Base-by-base conservation (phyloP, 805 yeast species). In the Lachancea lanzarotensis region DNA sequence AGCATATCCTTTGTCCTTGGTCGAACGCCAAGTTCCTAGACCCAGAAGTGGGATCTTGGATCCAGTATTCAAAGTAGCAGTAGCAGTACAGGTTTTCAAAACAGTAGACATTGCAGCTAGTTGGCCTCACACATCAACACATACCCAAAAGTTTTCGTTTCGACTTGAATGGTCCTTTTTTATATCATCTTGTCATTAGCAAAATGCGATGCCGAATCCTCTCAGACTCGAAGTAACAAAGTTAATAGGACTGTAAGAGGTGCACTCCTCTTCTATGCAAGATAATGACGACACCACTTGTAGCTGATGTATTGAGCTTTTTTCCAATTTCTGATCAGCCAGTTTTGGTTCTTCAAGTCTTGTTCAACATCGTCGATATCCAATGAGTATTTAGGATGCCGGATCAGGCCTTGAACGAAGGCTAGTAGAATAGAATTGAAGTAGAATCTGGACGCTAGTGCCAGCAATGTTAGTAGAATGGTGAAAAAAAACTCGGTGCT, bases 1-100 rank as follows among this genome's bases (percentile, higher is more conserved):
- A 22, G 70, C 65, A 55, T 70, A 68, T 31, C 78, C 86, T 13
- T 73, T 79, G 30, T 73, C 73, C 15, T 70, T 73, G 18, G 75
- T 60, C 29, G 83, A 76, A 59, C 67, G 67, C 83, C 86, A 84
- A 27, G 93, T 83, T 38, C 95, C 93, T 41, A 84, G 73, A 2
- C 87, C 90, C 35, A 85, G 68, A 10, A 71, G 74, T 34, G 91
- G 91, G 48, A 85, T 80, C 35, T 56, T 52, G 26, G 67, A 70
- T 19, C 93, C 91, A 48, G 77, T 75, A 73, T 82, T 83, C 46
- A 81, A 67, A 35, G 35, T 32, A 15, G 35, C 35, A 13, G 35
- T 32, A 10, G 3, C 4, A 32, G 35, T 32, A 15, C 35, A 32
- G 6, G 20, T 32, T 16, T 32, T 32, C 20, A 32, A 15, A 10